Percentiles rank a stretch among this genome's conserved stretches.
Conservation (phyloP, 2,329 filamentous ascomycete genomes). For the Fusarium torulosum region DNA sequence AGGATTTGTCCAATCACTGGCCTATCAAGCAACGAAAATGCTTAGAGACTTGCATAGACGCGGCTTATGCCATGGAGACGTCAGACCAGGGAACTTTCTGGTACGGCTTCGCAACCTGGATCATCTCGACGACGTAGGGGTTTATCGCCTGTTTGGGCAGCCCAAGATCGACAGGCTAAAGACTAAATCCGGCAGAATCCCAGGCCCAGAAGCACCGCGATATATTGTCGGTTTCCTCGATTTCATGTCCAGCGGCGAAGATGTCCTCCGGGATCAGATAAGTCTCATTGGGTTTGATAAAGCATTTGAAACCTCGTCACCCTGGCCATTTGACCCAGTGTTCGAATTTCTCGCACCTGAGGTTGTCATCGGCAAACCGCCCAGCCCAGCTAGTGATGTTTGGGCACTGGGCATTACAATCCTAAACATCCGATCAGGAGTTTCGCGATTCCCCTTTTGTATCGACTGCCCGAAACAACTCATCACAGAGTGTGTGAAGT, state of each 20-base stretch:
- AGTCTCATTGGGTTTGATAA: background rate
- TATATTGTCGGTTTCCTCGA: background rate
- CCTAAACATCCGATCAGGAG: too few relatives aligned
- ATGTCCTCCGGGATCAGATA: background rate
- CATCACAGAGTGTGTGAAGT: too few relatives aligned
- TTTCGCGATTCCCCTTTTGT: too few relatives aligned
- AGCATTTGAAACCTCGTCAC: background rate
- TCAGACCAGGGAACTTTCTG: background rate
- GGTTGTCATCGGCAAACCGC: too few relatives aligned
- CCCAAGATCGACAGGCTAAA: background rate
- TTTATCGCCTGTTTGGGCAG: background rate
- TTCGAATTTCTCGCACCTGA: background rate
- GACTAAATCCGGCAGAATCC: background rate
- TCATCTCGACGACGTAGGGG: conserved; percentile 1
- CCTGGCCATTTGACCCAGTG: fast-evolving
- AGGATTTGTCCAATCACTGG: background rate
- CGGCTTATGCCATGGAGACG: background rate
- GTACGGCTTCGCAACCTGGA: background rate
- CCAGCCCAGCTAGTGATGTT: too few relatives aligned
- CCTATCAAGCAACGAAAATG: background rate
- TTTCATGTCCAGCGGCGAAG: conserved; percentile 3
- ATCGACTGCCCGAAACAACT: too few relatives aligned
- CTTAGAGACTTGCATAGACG: background rate
- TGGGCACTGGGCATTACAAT: too few relatives aligned
- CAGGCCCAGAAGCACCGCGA: background rate